phyloP scores from a whole-genome alignment of 768 basidiomycete genomes.

The Coprinopsis strossmayeri region DNA sequence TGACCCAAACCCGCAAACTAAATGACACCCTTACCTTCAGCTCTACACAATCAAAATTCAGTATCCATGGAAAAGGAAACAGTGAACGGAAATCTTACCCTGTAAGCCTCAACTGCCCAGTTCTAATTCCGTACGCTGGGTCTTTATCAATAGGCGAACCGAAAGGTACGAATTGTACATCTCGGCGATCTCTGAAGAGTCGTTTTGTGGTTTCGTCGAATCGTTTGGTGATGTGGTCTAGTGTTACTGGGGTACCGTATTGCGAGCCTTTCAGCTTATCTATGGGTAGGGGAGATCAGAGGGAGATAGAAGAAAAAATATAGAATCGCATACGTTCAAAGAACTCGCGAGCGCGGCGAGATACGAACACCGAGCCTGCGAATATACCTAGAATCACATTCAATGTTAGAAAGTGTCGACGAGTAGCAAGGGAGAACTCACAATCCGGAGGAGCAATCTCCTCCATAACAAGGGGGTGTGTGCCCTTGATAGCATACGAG shows the following conservation, averaged over 20 bases:
- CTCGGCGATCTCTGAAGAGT: constrained; percentile 62
- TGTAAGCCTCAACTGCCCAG: constrained; percentile 63
- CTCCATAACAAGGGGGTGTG: constrained; percentile 68
- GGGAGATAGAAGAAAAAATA: too few relatives aligned
- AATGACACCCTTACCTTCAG: constrained; percentile 21
- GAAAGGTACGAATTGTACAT: constrained; percentile 67
- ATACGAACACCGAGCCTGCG: constrained; percentile 79
- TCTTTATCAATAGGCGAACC: constrained; percentile 79
- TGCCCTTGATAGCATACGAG: constrained; percentile 68
- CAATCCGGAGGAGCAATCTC: constrained; percentile 82
- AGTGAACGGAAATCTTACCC: constrained; percentile 37
- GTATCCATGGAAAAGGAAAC: not conserved
- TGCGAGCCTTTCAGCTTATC: constrained; percentile 69
- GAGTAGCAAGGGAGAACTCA: constrained; percentile 19
- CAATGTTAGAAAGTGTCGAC: not conserved
- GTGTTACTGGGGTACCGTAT: constrained; percentile 63
- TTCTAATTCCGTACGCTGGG: constrained; percentile 57
- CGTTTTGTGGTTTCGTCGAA: constrained; percentile 84
- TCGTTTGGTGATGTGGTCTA: constrained; percentile 74
- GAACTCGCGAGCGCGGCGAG: constrained; percentile 65
- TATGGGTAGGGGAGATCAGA: constrained; percentile 24
- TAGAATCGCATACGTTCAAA: constrained; percentile 55
- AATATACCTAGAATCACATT: constrained; percentile 46
- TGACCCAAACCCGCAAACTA: too few relatives aligned
- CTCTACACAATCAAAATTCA: constrained; percentile 14